These are phyloP conservation scores for Trichoderma semiorbis DNA, from an alignment of 2,329 filamentous ascomycete genomes.

Conservation along the genomic window DNA sequence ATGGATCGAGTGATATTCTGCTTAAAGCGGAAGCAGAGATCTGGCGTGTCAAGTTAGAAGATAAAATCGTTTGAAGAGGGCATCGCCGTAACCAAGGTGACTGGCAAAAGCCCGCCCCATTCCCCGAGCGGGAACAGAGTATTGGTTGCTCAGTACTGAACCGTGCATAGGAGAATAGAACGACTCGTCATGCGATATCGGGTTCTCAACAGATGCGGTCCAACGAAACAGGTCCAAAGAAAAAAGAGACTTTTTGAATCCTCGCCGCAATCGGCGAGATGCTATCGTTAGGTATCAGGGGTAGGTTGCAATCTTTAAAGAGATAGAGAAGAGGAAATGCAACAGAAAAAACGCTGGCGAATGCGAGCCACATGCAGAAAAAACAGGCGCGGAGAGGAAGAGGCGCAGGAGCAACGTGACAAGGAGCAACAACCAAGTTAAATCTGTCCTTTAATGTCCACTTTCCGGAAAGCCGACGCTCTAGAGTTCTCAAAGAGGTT, in stretches of 20 bases:
- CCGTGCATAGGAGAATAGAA: background rate
- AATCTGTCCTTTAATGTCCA: constrained; percentile 98
- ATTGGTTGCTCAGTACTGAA: background rate
- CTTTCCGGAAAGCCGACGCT: constrained; percentile 71
- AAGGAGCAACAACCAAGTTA: constrained; percentile 41
- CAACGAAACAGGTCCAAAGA: background rate
- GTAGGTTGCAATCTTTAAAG: background rate
- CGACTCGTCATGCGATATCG: background rate
- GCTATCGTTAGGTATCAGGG: constrained; percentile 6
- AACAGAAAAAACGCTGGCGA: background rate
- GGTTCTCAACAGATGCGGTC: background rate
- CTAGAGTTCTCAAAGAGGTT: constrained; percentile 71
- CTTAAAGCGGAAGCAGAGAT: constrained; percentile 3
- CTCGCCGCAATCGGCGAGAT: background rate
- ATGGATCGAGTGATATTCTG: constrained; percentile 7
- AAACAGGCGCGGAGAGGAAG: background rate
- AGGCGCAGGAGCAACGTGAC: background rate
- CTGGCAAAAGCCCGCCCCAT: background rate
- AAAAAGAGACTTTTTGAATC: background rate
- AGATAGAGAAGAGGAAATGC: background rate
- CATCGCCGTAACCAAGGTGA: background rate
- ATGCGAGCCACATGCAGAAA: background rate
- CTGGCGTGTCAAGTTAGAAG: constrained; percentile 16
- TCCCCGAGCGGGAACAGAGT: background rate
- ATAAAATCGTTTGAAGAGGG: background rate